These are phyloP conservation scores for Conringia planisiliqua DNA, from an alignment of 345 rosid species.

Conservation along the genomic window DNA sequence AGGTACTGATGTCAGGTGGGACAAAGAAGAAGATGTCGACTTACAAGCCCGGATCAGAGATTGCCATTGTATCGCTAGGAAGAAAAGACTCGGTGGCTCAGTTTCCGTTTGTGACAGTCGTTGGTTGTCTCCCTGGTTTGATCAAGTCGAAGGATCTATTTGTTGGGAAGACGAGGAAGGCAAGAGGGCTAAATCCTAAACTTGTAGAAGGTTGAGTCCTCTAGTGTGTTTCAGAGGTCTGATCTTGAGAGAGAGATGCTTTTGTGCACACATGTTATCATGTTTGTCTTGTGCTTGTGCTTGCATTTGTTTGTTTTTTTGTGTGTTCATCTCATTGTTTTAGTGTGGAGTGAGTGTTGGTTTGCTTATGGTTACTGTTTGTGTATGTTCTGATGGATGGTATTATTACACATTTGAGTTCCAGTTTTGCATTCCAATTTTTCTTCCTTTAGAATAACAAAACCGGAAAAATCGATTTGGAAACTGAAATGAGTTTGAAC, in stretches of 20 bases:
- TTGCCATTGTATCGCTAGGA: constrained; percentile 68
- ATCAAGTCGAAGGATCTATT: constrained; percentile 73
- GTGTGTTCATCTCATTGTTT: constrained; percentile 7
- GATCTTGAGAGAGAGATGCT: not conserved
- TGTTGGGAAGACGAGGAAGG: constrained; percentile 70
- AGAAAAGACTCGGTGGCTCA: constrained; percentile 73
- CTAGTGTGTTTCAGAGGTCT: not conserved
- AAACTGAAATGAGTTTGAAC: not conserved
- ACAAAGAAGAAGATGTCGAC: constrained; percentile 50
- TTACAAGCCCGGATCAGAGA: constrained; percentile 44
- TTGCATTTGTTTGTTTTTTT: not conserved
- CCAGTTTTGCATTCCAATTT: not conserved
- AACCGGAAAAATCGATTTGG: not conserved
- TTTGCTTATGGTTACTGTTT: no score
- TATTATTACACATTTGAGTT: not conserved
- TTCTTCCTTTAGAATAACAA: not conserved
- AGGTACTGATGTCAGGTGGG: constrained; percentile 52
- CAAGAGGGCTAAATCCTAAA: constrained; percentile 45
- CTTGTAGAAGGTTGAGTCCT: constrained; percentile 3
- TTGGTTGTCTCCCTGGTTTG: constrained; percentile 70
- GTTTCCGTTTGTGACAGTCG: constrained; percentile 58
- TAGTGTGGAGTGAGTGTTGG: constrained; percentile 1
- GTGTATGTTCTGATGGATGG: no score
- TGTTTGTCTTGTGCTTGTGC: not conserved
- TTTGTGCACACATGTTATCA: not conserved